phyloP scores from a whole-genome alignment of 768 basidiomycete species.

The Mycena olivaceomarginata region DNA sequence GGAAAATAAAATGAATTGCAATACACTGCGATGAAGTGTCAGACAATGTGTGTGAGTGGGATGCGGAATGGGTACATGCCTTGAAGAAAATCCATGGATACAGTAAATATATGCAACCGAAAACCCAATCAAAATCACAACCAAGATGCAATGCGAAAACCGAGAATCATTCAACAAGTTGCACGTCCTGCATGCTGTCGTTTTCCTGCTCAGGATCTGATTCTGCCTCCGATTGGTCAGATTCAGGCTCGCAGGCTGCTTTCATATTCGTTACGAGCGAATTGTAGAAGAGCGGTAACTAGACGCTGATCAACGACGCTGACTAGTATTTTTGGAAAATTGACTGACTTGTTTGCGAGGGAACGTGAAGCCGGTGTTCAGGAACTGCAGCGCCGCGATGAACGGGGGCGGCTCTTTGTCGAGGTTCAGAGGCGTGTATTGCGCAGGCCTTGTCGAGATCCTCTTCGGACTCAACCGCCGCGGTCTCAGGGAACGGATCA shows the following conservation, averaged over 20 bases:
- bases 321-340: not conserved
- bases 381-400: slow-evolving; percentile 75
- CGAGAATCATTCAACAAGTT: slow-evolving; percentile 27
- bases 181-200: slow-evolving; percentile 29
- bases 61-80: slow-evolving; percentile 2
- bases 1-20: not conserved
- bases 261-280: slow-evolving; percentile 41
- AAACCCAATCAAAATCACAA: not conserved
- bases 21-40: slow-evolving; percentile 6
- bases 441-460: slow-evolving; percentile 69
- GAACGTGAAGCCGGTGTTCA: slow-evolving; percentile 82
- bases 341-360: slow-evolving; percentile 68
- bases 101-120: slow-evolving; percentile 23
- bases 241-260: slow-evolving; percentile 27
- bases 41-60: not conserved
- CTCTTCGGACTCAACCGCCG: slow-evolving; percentile 54
- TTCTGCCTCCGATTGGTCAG: slow-evolving; percentile 18
- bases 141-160: not conserved
- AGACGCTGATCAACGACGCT: not conserved
- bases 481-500: slow-evolving; percentile 57
- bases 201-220: slow-evolving; percentile 2
- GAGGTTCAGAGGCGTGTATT: slow-evolving; percentile 79
- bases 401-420: slow-evolving; percentile 77
- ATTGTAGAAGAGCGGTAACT: slow-evolving; percentile 42
- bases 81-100: slow-evolving; percentile 23